Evolutionary conservation across 2,329 filamentous ascomycete species (phyloP), one percentile per base, ranked within the genome.

Genomic region (Clarireedia monteithiana): DNA sequence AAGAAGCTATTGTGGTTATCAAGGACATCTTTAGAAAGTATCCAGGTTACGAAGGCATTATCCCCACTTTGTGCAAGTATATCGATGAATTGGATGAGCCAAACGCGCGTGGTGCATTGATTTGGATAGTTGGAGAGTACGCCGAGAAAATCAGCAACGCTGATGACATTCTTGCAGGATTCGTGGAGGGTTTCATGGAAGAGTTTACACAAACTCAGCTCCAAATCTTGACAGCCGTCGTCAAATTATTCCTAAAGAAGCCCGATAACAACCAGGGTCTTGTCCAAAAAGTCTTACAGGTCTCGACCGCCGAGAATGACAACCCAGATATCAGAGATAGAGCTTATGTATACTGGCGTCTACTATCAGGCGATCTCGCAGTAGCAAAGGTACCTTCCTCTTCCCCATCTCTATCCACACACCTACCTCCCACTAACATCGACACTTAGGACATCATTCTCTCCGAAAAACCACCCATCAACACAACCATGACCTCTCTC

Each of bases 81-180:
- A 96, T 99, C 59, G 94, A 99, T 66, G 94, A 99, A 65, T 73
- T 99, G 62, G 94, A 99, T 68, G 94, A 99, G 72, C 91, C 92
- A 1, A 86, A 91, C 65, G 94, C 94, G 6, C 80, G 94, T 67
- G 91, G 88, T 2, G 88, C 92, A 23, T 76, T 99, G 58, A 97
- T 99, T 67, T 99, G 94, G 94, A 97, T 99, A 63, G 92, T 99
- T 5, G 94, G 94, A 64, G 94, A 99, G 71, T 99, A 99, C 69
- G 94, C 94, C 0, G 94, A 99, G 76, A 99, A 99, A 78, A 99
- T 99, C 68, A 95, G 83, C 74, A 97, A 99, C 66, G 94, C 94
- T n/a, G 91, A 91, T 61, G 90, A 97, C 64, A 97, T 99, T 60
- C 73, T 99, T 58, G 80, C 84, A 52, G 85, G 88, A 17, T 99